A percentile compares a stretch with the other conserved stretches of the same genome.
phyloP scores from a whole-genome alignment of 352 stramenopile genomes.

The Aphanomyces astaci region DNA sequence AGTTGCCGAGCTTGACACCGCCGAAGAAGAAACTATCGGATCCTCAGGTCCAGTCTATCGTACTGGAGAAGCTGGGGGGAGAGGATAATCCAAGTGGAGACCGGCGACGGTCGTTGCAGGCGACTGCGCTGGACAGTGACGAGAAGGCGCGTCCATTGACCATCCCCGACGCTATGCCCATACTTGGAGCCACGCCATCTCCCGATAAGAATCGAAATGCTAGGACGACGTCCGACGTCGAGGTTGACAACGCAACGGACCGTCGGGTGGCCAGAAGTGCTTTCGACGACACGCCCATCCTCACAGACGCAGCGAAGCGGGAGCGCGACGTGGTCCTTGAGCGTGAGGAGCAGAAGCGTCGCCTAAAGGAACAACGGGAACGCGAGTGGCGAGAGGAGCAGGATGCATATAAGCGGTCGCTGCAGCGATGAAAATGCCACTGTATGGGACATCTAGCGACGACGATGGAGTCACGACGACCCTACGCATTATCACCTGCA shows the following conservation, averaged over 20 bases:
- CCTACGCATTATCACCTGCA: no score
- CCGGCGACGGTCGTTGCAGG: neutral
- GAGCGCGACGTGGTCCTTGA: constrained; percentile 1
- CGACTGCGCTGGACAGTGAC: neutral
- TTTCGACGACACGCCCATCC: constrained; percentile 15
- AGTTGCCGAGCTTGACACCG: neutral
- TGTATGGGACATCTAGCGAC: no score
- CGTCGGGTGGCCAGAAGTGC: neutral
- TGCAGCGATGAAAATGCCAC: neutral
- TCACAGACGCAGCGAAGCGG: constrained; percentile 4
- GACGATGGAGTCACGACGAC: no score
- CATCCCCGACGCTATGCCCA: neutral
- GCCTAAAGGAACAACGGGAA: neutral
- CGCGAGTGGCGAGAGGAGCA: constrained; percentile 18
- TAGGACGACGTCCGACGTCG: no score
- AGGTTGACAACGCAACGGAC: no score
- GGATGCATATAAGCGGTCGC: constrained; percentile 10
- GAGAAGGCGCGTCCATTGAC: neutral
- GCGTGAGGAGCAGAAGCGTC: constrained; percentile 8
- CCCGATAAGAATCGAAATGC: neutral
- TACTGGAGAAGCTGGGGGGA: neutral
- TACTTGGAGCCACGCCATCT: neutral
- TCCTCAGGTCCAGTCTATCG: neutral
- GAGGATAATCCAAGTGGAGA: neutral
- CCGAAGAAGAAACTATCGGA: neutral